Base-by-base conservation (phyloP, 805 yeast genomes). In the Maudiozyma bulderi region DNA sequence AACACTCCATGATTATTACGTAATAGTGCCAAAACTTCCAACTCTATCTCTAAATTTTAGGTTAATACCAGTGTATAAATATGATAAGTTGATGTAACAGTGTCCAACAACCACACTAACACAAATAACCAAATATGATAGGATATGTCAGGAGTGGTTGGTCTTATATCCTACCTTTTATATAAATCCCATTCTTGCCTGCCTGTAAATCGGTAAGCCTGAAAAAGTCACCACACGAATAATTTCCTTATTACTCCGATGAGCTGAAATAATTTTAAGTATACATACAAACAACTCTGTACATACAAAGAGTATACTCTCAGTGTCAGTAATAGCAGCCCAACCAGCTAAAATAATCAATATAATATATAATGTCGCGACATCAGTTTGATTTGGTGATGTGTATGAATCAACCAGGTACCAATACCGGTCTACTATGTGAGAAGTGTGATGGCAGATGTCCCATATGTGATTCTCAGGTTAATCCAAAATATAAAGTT, bases 361-460 rank as follows among this genome's bases (percentile, higher is more conserved):
- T 26, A 28, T 20, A n/a, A 4, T 2, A 15, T 9, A 39, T 9
- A 8, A 88, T 89, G 96, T 86, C 95, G 3, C 81, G 93, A 48
- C 96, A 89, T 65, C 95, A 89, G 66, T 80, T 82, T 46, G 97
- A 90, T 61, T 73, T 89, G 29, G 77, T 85, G 2, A 80, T 83
- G 70, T 90, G 98, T 61, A 70, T 85, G 75, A 86, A 84, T 61
- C 93, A 80, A 57, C 88, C 96, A 1, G 97, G 97, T 0, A 75
- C 80, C 0, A 67, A 70, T 14, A 63, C 77, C 4, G 98, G 95
- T 0, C 69, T 73, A 46, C 71, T 90, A 3, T 90, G 98, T 59
- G 81, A 78, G 33, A 85, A 77, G 62, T 90, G 98, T 64, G 96
- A 90, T 61, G 97, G 96, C 1, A 75, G 81, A 55, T 90, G 98